Conservation (phyloP, 176 grass and related monocot genomes). For the Zoysia japonica region DNA sequence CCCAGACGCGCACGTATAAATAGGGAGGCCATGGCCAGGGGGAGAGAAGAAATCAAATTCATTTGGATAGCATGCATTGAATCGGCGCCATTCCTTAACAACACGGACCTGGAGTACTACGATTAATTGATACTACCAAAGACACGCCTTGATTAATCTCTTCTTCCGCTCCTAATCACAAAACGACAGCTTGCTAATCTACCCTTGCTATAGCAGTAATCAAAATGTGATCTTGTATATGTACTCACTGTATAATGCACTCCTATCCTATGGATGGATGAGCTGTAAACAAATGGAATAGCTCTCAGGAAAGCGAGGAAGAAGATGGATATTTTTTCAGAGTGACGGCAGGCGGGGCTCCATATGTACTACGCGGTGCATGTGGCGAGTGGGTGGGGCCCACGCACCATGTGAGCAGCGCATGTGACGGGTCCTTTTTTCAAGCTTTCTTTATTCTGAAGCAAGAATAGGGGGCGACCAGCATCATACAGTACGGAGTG, state of each 20-base stretch:
- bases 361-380: conserved; percentile 39
- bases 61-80: conserved; percentile 22
- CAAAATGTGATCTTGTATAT: too few relatives aligned
- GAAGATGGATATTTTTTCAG: conserved; percentile 25
- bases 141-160: too few relatives aligned
- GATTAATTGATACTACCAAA: too few relatives aligned
- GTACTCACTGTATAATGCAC: too few relatives aligned
- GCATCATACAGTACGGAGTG: not conserved
- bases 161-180: too few relatives aligned
- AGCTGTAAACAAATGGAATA: too few relatives aligned
- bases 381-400: conserved; percentile 31
- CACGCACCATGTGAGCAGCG: conserved; percentile 44
- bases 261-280: too few relatives aligned
- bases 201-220: too few relatives aligned
- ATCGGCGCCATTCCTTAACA: not conserved
- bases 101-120: too few relatives aligned
- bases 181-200: too few relatives aligned
- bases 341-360: conserved; percentile 45
- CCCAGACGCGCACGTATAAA: not conserved
- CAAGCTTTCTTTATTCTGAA: conserved; percentile 46
- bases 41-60: not conserved
- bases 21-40: too few relatives aligned
- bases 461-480: conserved; percentile 28
- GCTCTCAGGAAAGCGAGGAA: not conserved
- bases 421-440: conserved; percentile 36